These are phyloP conservation scores for Cinchona pubescens DNA, from an alignment of 257 asterid genomes.

Conservation along the genomic window DNA sequence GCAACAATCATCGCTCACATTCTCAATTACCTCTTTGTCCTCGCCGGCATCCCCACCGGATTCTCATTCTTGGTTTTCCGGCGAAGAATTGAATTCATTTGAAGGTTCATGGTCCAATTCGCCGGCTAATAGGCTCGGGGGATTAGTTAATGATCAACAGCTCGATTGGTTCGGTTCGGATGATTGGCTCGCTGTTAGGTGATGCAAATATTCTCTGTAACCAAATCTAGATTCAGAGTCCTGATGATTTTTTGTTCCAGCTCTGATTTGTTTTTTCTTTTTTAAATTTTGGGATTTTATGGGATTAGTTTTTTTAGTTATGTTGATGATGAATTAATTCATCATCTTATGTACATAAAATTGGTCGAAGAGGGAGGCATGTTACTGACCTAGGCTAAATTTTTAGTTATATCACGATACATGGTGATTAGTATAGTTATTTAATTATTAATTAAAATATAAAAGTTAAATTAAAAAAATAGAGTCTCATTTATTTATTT, in stretches of 20 bases:
- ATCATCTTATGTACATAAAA: constrained; percentile 9
- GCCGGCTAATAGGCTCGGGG: constrained; percentile 44
- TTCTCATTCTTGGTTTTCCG: constrained; percentile 16
- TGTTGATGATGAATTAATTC: neutral
- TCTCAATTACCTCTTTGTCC: constrained; percentile 44
- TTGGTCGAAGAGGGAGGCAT: constrained; percentile 6
- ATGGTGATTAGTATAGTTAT: too few species aligned
- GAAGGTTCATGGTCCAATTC: constrained; percentile 22
- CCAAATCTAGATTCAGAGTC: constrained; percentile 18
- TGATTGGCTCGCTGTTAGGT: constrained; percentile 70
- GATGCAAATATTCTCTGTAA: constrained; percentile 29
- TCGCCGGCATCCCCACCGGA: constrained; percentile 28
- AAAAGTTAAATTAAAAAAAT: too few species aligned
- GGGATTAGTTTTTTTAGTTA: neutral
- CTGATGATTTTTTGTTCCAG: constrained; percentile 14
- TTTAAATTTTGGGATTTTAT: neutral
- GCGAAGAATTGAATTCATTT: neutral
- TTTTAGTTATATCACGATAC: too few species aligned
- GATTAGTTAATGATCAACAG: constrained; percentile 22
- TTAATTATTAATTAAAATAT: too few species aligned
- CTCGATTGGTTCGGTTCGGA: constrained; percentile 53
- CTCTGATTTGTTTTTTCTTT: constrained; percentile 1
- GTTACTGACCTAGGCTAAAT: too few species aligned
- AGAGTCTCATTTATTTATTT: too few species aligned
- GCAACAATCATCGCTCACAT: constrained; percentile 25